A percentile compares a stretch with the other conserved stretches of the same genome.
Conservation (phyloP, 2,329 filamentous ascomycete species). For the Cladophialophora psammophila region DNA sequence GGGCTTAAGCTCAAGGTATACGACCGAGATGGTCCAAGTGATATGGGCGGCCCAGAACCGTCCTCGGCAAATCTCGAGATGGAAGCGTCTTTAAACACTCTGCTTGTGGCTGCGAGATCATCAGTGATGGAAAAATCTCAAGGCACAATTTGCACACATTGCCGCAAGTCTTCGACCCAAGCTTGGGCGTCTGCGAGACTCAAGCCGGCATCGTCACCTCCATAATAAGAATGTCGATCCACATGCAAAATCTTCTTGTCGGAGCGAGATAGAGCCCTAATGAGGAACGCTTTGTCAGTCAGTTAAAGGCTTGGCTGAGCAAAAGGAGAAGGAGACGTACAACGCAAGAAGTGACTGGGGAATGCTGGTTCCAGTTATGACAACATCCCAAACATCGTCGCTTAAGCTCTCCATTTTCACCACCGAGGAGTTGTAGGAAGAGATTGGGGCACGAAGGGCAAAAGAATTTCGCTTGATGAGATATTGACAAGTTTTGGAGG, state of each 20-base stretch:
- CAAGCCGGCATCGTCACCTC: slow-evolving; percentile 82
- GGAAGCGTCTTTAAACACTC: slow-evolving; percentile 50
- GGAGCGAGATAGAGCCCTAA: slow-evolving; percentile 89
- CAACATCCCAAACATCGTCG: slow-evolving; percentile 79
- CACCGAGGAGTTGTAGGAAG: slow-evolving; percentile 2
- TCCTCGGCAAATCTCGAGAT: slow-evolving; percentile 46
- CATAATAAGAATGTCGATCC: slow-evolving; percentile 88
- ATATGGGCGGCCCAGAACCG: slow-evolving; percentile 38
- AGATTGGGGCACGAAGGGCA: background rate
- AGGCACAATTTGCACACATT: slow-evolving; percentile 43
- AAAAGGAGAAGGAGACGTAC: slow-evolving; percentile 56
- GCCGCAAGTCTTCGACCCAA: slow-evolving; percentile 66
- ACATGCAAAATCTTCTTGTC: slow-evolving; percentile 90
- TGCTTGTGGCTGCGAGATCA: slow-evolving; percentile 24
- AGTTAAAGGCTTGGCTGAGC: slow-evolving; percentile 67
- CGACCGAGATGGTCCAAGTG: slow-evolving; percentile 70
- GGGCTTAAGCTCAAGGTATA: slow-evolving; percentile 87
- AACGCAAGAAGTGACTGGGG: slow-evolving; percentile 80
- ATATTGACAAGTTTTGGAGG: background rate
- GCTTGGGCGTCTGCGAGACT: slow-evolving; percentile 80
- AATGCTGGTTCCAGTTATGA: slow-evolving; percentile 79
- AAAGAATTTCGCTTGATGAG: background rate
- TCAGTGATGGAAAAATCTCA: background rate
- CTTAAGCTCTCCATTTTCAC: slow-evolving; percentile 72
- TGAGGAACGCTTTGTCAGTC: slow-evolving; percentile 63